Evolutionary conservation across 306 rosid genomes (phyloP).

Genomic region (Amphicarpaea edgeworthii): DNA sequence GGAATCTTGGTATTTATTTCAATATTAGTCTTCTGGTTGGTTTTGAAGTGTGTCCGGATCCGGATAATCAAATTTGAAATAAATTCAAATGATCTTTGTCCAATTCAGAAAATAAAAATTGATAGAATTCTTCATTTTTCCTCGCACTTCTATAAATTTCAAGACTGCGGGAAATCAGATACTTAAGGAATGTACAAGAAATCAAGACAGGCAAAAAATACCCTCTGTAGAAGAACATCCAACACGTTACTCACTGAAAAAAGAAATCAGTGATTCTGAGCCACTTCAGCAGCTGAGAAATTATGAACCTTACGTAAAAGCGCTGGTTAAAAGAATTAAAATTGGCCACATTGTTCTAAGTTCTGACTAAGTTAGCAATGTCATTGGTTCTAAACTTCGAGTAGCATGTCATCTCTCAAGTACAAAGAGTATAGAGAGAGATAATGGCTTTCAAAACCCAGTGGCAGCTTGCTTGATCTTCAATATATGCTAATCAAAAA

Average conservation of each 20-base stretch:
- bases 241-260: not conserved
- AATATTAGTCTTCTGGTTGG: constrained; percentile 1
- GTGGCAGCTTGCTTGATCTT: constrained; percentile 5
- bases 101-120: not conserved
- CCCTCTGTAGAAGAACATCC: constrained; percentile 11
- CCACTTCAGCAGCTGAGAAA: constrained; percentile 9
- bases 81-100: not conserved
- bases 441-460: constrained; percentile 19
- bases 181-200: not conserved
- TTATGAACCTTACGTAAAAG: constrained; percentile 29
- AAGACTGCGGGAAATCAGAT: not conserved
- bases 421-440: not conserved
- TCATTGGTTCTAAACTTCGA: constrained; percentile 25
- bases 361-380: not conserved
- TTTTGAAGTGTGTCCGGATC: not conserved
- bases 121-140: not conserved
- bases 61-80: constrained; percentile 15
- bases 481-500: constrained; percentile 6
- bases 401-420: constrained; percentile 6
- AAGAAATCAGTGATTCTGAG: constrained; percentile 17
- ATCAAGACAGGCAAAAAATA: constrained; percentile 27
- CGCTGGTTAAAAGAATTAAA: not conserved
- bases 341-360: not conserved
- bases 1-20: not conserved
- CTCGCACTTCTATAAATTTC: not conserved